Evolutionary conservation across 2,329 filamentous ascomycete genomes (phyloP).

Genomic region (Trichoderma citrinoviride): DNA sequence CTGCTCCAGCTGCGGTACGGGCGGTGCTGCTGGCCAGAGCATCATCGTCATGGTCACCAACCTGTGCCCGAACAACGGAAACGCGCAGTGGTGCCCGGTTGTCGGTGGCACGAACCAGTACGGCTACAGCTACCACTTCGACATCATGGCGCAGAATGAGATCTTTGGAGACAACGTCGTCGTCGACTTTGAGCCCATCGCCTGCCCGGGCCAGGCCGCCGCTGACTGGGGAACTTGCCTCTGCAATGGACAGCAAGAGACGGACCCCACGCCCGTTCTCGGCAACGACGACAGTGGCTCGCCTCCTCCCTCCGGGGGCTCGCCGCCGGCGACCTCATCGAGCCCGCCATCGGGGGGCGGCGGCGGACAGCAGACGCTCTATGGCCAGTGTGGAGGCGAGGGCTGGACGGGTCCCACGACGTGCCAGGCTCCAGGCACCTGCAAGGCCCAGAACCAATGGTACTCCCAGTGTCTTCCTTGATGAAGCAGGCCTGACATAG

Average conservation of each 20-base stretch:
- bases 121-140: conserved; percentile 15
- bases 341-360: neutral
- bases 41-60: conserved; percentile 15
- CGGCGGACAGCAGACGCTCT: conserved; percentile 23
- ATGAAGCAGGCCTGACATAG: neutral
- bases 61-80: conserved; percentile 14
- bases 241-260: conserved; percentile 5
- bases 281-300: neutral
- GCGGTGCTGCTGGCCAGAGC: conserved; percentile 14
- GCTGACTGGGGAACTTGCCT: conserved; percentile 2
- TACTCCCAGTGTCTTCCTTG: conserved; percentile 16
- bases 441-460: conserved; percentile 32
- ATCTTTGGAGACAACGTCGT: conserved; percentile 13
- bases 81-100: conserved; percentile 1
- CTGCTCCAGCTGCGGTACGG: conserved; percentile 4
- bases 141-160: conserved; percentile 9
- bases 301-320: neutral
- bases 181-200: conserved; percentile 13
- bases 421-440: conserved; percentile 39
- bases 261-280: neutral
- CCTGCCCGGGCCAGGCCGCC: conserved; percentile 3
- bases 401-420: conserved; percentile 37
- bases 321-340: neutral
- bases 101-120: conserved; percentile 13
- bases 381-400: conserved; percentile 40